phyloP scores from a whole-genome alignment of 1,284 basidiomycete genomes.

The Malassezia sympodialis region DNA sequence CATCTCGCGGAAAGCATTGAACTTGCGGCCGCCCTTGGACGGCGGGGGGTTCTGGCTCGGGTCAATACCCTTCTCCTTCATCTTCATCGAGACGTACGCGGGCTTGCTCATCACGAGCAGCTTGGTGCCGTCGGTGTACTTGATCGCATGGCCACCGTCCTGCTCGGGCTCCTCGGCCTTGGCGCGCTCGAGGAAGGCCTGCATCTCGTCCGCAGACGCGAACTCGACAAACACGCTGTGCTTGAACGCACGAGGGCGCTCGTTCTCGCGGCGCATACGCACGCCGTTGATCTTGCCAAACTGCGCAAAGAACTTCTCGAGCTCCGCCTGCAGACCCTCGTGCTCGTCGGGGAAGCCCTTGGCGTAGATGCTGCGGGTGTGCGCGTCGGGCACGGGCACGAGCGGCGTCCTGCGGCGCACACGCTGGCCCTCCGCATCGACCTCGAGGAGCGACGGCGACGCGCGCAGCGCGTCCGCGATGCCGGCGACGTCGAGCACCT shows the following conservation, averaged over 20 bases:
- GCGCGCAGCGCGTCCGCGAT: slow-evolving; percentile 31
- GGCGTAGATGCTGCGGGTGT: slow-evolving; percentile 49
- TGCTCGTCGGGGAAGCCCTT: slow-evolving; percentile 80
- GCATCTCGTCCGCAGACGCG: slow-evolving; percentile 60
- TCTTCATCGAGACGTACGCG: slow-evolving; percentile 91
- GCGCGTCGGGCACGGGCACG: slow-evolving; percentile 33
- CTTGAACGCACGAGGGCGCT: slow-evolving; percentile 70
- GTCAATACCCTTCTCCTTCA: slow-evolving; percentile 76
- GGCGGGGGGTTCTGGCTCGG: slow-evolving; percentile 55
- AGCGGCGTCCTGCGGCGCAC: slow-evolving; percentile 60
- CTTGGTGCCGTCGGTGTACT: slow-evolving; percentile 28
- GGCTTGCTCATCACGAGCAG: slow-evolving; percentile 66
- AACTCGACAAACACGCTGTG: slow-evolving; percentile 90
- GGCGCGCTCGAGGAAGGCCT: slow-evolving; percentile 70
- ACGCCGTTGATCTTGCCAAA: slow-evolving; percentile 77
- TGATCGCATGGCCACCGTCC: slow-evolving; percentile 33
- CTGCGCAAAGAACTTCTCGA: slow-evolving; percentile 72
- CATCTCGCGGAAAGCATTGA: slow-evolving; percentile 85
- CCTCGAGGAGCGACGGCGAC: slow-evolving; percentile 56
- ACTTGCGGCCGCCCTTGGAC: slow-evolving; percentile 47
- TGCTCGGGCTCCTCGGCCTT: slow-evolving; percentile 25
- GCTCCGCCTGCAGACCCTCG: slow-evolving; percentile 60
- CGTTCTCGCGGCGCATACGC: slow-evolving; percentile 63
- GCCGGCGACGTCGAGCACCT: slow-evolving; percentile 27
- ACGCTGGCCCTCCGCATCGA: slow-evolving; percentile 64